Evolutionary conservation across 208 protist genomes (phyloP), one percentile per base, ranked within the genome.

Genomic region (Blechomonas ayalai): DNA sequence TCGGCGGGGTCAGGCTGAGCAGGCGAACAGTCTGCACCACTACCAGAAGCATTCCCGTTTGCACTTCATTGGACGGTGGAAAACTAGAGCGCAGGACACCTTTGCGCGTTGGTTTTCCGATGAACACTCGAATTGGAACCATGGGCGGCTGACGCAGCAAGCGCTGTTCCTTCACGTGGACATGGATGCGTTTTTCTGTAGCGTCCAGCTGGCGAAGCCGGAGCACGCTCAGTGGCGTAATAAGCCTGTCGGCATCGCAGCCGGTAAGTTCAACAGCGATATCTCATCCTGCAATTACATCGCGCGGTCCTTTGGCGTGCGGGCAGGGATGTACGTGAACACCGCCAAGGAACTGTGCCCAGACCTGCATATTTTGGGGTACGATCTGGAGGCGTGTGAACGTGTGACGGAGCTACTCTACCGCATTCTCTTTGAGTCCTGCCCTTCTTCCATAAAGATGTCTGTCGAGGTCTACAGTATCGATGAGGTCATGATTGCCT

Each of bases 181-280:
- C 67, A 93, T 97, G 87, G 95, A 97, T 54, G 92, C 90, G 29
- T 97, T 97, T 55, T 97, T 97, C 60, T 94, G 87, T 54, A 90
- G 77, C 10, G 82, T 96, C 35, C 83, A 80, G 19, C 67, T 95
- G 5, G 70, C 72, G 33, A 95, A 90, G 59, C 62, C 66, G 4
- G 77, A 88, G 28, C 60, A 92, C 57, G 82, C 82, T 6, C 72
- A 80, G 29, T 58, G 96, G 15, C 69, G 47, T 5, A 45, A 73
- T 7, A 16, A 72, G 51, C 94, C 94, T 0, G 78, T 97, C 5
- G 90, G 77, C 4, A 75, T 97, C n/a, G 80, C 84, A 0, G 82
- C 86, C 18, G 82, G 79, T 1, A 65, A 72, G 38, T 75, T 54
- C 54, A 90, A 89, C 55, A 87, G 80, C 62, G 89, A 97, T 40